These are phyloP conservation scores for Kernera saxatilis DNA, from an alignment of 345 rosid species.

Conservation along the genomic window DNA sequence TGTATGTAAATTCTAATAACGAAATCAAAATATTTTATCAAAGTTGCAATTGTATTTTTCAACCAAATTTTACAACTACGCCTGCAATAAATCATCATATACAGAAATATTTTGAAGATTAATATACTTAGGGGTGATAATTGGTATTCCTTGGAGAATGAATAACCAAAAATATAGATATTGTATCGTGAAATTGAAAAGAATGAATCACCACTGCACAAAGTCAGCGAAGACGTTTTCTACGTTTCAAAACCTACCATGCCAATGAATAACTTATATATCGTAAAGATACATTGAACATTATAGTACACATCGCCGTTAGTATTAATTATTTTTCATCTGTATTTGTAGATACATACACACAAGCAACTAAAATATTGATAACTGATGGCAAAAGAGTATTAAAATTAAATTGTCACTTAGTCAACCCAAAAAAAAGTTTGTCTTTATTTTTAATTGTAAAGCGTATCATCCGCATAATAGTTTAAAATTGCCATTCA, in stretches of 20 bases:
- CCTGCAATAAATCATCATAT: neutral
- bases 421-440: neutral
- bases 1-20: neutral
- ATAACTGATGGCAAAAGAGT: neutral
- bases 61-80: neutral
- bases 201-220: neutral
- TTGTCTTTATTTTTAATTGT: neutral
- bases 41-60: neutral
- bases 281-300: conserved; percentile 18
- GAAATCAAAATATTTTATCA: neutral
- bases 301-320: conserved; percentile 4
- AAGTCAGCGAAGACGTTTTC: conserved; percentile 23
- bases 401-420: neutral
- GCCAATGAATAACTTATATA: neutral
- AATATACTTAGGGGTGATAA: neutral
- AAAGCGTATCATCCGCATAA: no score
- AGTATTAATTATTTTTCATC: conserved; percentile 8
- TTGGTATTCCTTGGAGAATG: neutral
- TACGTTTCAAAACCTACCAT: conserved; percentile 20
- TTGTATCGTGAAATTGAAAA: neutral
- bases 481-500: no score
- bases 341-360: conserved; percentile 1
- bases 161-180: neutral
- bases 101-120: no score
- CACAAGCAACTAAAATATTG: neutral